These are phyloP conservation scores for Sungouiozyma ichnusensis DNA, from an alignment of 805 yeast species.

Conservation along the genomic window DNA sequence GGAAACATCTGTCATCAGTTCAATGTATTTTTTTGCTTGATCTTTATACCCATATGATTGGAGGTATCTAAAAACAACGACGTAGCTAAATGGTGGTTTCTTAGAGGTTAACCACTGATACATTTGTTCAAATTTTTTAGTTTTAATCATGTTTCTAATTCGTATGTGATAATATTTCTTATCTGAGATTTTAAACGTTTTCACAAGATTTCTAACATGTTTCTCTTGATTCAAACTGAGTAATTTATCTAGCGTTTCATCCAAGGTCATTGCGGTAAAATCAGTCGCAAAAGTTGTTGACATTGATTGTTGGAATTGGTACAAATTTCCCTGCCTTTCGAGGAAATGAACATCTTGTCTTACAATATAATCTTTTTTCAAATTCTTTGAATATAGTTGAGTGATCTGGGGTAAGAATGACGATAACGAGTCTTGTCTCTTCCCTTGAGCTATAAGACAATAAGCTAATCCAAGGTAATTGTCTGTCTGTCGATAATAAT, in stretches of 20 bases:
- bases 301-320: slow-evolving; percentile 36
- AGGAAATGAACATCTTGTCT: slow-evolving; percentile 19
- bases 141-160: slow-evolving; percentile 36
- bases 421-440: slow-evolving; percentile 26
- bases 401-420: slow-evolving; percentile 28
- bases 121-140: slow-evolving; percentile 46
- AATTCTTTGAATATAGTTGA: slow-evolving; percentile 18
- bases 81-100: slow-evolving; percentile 65
- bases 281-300: slow-evolving; percentile 33
- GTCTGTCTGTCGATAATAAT: slow-evolving; percentile 59
- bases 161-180: slow-evolving; percentile 46
- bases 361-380: slow-evolving; percentile 8
- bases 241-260: slow-evolving; percentile 39
- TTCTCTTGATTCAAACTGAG: slow-evolving; percentile 39
- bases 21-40: slow-evolving; percentile 52
- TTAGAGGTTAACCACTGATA: slow-evolving; percentile 39
- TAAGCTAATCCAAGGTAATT: slow-evolving; percentile 37
- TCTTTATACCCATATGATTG: slow-evolving; percentile 43
- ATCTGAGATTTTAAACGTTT: slow-evolving; percentile 47
- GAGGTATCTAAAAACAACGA: slow-evolving; percentile 49
- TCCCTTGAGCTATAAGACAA: slow-evolving; percentile 28
- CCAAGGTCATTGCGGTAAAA: slow-evolving; percentile 35
- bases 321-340: slow-evolving; percentile 36
- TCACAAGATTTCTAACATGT: slow-evolving; percentile 38
- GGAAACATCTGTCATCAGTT: slow-evolving; percentile 36